These are phyloP conservation scores for Zygosaccharomyces sapae DNA, from an alignment of 1,139 yeast species.

Conservation along the genomic window DNA sequence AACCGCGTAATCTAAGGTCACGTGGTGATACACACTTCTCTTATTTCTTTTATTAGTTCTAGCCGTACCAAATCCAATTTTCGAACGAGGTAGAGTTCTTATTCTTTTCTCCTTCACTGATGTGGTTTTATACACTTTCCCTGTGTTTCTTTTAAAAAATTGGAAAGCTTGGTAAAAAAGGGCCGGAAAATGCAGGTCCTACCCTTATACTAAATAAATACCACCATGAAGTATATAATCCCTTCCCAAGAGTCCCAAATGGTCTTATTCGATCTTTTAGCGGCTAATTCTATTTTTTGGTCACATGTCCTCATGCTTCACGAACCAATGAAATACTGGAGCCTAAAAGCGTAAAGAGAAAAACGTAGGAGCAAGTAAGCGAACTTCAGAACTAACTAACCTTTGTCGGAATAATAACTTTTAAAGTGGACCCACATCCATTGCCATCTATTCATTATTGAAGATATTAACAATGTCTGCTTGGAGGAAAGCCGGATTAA, in stretches of 20 bases:
- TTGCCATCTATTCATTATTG: not conserved
- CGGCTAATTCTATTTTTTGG: not conserved
- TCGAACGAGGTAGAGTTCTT: no score
- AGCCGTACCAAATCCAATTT: no score
- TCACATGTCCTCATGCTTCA: slow-evolving; percentile 1
- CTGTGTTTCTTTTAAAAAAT: no score
- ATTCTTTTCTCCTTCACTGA: no score
- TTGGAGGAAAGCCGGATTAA: slow-evolving; percentile 83
- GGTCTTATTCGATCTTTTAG: not conserved
- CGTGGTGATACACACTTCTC: no score
- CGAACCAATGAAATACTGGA: slow-evolving; percentile 6
- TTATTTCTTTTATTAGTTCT: no score
- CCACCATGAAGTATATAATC: not conserved
- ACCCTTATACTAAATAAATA: not conserved
- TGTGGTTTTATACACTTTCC: no score
- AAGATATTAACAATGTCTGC: slow-evolving; percentile 50
- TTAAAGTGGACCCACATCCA: not conserved
- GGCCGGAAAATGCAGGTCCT: not conserved
- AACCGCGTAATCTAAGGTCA: no score
- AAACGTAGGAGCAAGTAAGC: not conserved
- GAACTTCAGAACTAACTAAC: not conserved
- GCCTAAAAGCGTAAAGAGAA: not conserved
- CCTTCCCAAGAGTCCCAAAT: no score
- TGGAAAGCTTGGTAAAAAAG: no score
- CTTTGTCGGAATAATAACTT: not conserved